Evolutionary conservation across 371 early-diverging fungal species (phyloP), one percentile per base, ranked within the genome.

Genomic region (Rhizopus sp.): DNA sequence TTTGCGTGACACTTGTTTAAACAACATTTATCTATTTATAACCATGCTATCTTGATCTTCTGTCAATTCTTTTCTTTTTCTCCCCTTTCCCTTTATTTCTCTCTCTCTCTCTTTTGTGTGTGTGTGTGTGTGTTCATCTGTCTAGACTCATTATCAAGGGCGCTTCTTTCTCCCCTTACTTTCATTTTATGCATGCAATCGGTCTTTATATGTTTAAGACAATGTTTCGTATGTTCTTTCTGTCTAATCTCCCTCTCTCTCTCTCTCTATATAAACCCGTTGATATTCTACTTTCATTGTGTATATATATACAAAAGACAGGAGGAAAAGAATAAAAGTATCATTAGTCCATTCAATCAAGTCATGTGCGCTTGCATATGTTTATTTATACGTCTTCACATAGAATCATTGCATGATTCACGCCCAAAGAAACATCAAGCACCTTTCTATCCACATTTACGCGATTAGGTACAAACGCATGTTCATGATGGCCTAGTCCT

Each of bases 371-470:
- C 23, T 23, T 23, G 23, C 23, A 23, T 23, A 23, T 23, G 23
- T 23, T 23, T 23, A 23, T 23, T 44, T 16, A 44, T 15, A 7
- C 9, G 17, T 62, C 57, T 45, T 55, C 58, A 55, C 72, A 72
- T 33, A 79, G 31, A 13, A 73, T 79, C 12, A 84, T 40, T 4
- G 65, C 80, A 58, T 82, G 82, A 37, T 78, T 65, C 17, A 78
- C 78, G 0, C 86, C 86, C 40, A 83, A 57, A 2, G 78, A 76
- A 1, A 86, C 57, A 44, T 78, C 72, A 5, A 61, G 40, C 3
- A 84, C 82, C 37, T 54, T 23, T 44, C 54, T 68, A 53, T 66
- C 67, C 4, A 75, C 51, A 12, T 58, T 49, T 1, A 85, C 74
- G 31, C 65, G 73, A 53, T 62, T 57, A 40, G 86, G 80, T 16